These are phyloP conservation scores for Huiozyma naganishii DNA, from an alignment of 805 yeast species.

Conservation along the genomic window DNA sequence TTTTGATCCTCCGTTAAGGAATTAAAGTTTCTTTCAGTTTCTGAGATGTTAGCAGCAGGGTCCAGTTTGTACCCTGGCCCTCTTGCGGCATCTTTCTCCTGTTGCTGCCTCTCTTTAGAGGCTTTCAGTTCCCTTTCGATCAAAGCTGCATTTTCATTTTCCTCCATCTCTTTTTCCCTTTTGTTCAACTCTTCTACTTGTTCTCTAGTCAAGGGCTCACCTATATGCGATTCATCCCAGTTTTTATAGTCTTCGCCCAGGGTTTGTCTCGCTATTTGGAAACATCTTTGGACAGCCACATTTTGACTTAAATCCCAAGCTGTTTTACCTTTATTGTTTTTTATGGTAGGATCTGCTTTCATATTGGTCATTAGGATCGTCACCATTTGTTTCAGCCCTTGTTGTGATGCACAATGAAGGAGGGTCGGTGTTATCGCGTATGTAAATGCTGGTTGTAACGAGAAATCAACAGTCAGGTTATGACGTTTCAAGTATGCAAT, in stretches of 20 bases:
- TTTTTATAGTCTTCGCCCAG: conserved; percentile 62
- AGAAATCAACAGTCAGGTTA: conserved; percentile 41
- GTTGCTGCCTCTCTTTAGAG: conserved; percentile 20
- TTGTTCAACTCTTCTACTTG: conserved; percentile 38
- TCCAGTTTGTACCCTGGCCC: conserved; percentile 31
- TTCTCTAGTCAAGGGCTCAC: conserved; percentile 45
- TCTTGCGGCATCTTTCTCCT: conserved; percentile 13
- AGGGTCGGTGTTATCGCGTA: conserved; percentile 57
- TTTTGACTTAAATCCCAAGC: conserved; percentile 57
- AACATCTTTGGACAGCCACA: conserved; percentile 37
- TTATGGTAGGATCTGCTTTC: conserved; percentile 58
- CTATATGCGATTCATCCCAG: conserved; percentile 63
- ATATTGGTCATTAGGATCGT: conserved; percentile 45
- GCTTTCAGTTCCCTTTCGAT: conserved; percentile 18
- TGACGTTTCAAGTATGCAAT: conserved; percentile 50
- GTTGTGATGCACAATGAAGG: conserved; percentile 65
- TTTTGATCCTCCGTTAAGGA: conserved; percentile 67
- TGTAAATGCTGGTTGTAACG: conserved; percentile 43
- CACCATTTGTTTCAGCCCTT: conserved; percentile 59
- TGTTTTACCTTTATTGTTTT: conserved; percentile 45
- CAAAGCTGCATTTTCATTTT: conserved; percentile 30
- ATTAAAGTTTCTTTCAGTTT: conserved; percentile 35
- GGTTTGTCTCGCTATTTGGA: conserved; percentile 55
- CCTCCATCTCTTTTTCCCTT: conserved; percentile 29
- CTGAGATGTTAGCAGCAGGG: conserved; percentile 10